Conservation (phyloP, 2,329 filamentous ascomycete species). For the Arthrobotrys entomopaga region DNA sequence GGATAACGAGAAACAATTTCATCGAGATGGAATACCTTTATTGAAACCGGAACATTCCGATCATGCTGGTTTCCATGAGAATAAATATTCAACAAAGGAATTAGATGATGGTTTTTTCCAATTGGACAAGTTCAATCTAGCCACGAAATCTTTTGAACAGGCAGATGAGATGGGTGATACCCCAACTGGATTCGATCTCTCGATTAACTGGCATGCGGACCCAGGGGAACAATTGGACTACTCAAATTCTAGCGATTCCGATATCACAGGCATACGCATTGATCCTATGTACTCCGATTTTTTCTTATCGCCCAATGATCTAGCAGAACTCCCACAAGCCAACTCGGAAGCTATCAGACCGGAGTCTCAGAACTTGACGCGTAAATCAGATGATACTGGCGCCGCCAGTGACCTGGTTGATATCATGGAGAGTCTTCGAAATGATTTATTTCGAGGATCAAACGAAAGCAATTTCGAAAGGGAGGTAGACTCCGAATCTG, state of each 20-base stretch:
- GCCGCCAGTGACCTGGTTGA: constrained; percentile 63
- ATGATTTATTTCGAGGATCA: constrained; percentile 81
- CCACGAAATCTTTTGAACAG: constrained; percentile 87
- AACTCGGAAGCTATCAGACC: not conserved
- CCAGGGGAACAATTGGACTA: constrained; percentile 59
- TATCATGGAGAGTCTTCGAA: constrained; percentile 85
- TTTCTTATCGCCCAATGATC: constrained; percentile 70
- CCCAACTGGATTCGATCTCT: constrained; percentile 81
- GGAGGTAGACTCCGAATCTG: constrained; percentile 72
- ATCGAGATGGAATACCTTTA: not conserved
- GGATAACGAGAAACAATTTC: not conserved
- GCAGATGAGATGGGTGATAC: constrained; percentile 70
- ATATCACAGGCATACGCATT: constrained; percentile 76
- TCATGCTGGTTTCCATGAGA: constrained; percentile 48
- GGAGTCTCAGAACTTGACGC: not conserved
- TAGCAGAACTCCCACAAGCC: constrained; percentile 55
- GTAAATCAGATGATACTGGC: constrained; percentile 71
- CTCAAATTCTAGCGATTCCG: constrained; percentile 64
- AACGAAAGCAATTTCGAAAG: constrained; percentile 54
- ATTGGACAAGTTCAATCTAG: constrained; percentile 95
- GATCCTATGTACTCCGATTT: constrained; percentile 63
- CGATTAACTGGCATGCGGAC: constrained; percentile 78
- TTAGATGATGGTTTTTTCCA: constrained; percentile 98
- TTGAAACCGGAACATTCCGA: not conserved
- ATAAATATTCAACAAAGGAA: constrained; percentile 66